These are phyloP conservation scores for Clavispora vitiphila DNA, from an alignment of 805 yeast genomes.

Conservation along the genomic window DNA sequence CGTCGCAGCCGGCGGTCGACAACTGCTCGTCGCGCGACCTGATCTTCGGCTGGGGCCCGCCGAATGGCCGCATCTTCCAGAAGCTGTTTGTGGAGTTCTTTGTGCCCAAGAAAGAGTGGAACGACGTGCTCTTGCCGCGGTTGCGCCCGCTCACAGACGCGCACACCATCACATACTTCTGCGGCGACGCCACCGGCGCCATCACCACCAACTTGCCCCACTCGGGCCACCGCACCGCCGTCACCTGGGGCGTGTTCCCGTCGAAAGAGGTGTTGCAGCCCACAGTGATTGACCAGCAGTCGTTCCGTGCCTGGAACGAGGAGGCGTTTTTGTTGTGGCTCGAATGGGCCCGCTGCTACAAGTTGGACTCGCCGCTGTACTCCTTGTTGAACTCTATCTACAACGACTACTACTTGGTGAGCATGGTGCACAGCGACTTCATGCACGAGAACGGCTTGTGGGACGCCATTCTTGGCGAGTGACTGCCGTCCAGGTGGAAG, in stretches of 20 bases:
- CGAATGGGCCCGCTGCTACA: conserved; percentile 86
- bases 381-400: conserved; percentile 57
- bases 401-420: conserved; percentile 67
- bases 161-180: conserved; percentile 65
- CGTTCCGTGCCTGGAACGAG: conserved; percentile 93
- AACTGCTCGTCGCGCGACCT: conserved; percentile 74
- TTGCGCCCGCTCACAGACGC: conserved; percentile 34
- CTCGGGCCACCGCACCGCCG: conserved; percentile 59
- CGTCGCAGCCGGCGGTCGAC: conserved; percentile 94
- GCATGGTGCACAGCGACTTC: conserved; percentile 83
- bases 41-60: conserved; percentile 97
- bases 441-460: conserved; percentile 70
- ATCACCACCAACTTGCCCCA: conserved; percentile 57
- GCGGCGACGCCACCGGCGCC: conserved; percentile 56
- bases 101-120: conserved; percentile 71
- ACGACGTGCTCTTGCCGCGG: conserved; percentile 44
- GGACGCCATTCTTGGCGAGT: conserved; percentile 49
- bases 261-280: conserved; percentile 86
- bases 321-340: conserved; percentile 89
- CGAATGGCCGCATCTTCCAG: conserved; percentile 82
- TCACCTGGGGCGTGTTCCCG: conserved; percentile 98
- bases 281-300: conserved; percentile 86
- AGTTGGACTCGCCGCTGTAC: conserved; percentile 50
- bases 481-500: conserved; percentile 14
- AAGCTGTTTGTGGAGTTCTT: conserved; percentile 87